Evolutionary conservation across 73 alveolate genomes (phyloP), one percentile per base, ranked within the genome.

Genomic region (Blepharisma stoltei): DNA sequence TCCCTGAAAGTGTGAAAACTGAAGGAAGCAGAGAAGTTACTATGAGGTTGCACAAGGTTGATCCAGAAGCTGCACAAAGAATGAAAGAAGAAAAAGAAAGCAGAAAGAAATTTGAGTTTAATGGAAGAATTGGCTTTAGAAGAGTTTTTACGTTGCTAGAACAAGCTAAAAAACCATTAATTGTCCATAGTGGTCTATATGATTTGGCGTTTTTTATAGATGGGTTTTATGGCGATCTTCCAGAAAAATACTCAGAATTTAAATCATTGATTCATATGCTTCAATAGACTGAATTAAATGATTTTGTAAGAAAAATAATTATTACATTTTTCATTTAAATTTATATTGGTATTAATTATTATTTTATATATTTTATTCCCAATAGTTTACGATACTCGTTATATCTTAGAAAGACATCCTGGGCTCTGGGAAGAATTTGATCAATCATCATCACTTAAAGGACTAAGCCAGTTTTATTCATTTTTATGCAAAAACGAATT

Each of bases 1-100:
- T 60, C 23, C 14, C 23, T n/a, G 45, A 25, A 14, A 60, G 73
- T 60, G 23, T 18, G 11, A 60, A 60, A 60, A 25, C 46, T 1
- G 73, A 60, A 60, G 73, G 73, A 14, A 18, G 48, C 18, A 60
- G 73, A 60, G 73, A 60, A 14, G 73, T 60, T 14, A 60, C 73
- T 5, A 14, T 60, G 46, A 38, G 14, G 23, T 5, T 60, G 23
- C 14, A 60, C 2, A 60, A 60, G 23, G 73, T 38, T 18, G 45
- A 60, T 60, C 48, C 14, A 20, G 23, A 25, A 3, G 49, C 14
- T 14, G 73, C 73, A 18, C 14, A 60, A 60, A 60, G 73, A 25
- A 20, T 60, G 11, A 38, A 8, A 14, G 73, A 60, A 25, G 23
- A 60, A 60, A 60, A n/a, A 18, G 73, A 60, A 60, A 32, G 41